Percentiles rank a stretch among this genome's conserved stretches.
phyloP scores from a whole-genome alignment of 2,329 filamentous ascomycete genomes.

The Talaromyces sp. region DNA sequence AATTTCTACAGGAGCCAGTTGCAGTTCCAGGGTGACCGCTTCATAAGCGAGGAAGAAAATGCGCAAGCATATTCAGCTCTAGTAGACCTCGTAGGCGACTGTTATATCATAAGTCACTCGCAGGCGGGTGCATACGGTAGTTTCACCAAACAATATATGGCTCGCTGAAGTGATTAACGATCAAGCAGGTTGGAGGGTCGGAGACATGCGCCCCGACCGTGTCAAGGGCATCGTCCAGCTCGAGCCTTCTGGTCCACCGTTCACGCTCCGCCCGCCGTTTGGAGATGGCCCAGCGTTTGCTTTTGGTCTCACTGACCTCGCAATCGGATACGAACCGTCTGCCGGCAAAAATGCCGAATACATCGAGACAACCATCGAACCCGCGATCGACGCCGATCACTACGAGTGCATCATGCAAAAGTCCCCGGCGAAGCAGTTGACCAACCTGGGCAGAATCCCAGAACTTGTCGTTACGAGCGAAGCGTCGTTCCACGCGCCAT shows the following conservation, averaged over 20 bases:
- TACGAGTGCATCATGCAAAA: conserved; percentile 36
- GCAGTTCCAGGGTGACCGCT: conserved; percentile 10
- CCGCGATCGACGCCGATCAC: not conserved
- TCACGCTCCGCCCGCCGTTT: conserved; percentile 12
- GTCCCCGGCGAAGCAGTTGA: conserved; percentile 39
- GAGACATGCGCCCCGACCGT: conserved; percentile 45
- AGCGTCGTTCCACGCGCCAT: conserved; percentile 50
- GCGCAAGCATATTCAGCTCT: conserved; percentile 18
- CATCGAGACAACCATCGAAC: conserved; percentile 5
- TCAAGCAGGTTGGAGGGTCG: conserved; percentile 41
- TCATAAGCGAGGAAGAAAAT: conserved; percentile 14
- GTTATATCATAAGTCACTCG: conserved; percentile 43
- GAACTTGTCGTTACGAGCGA: conserved; percentile 49
- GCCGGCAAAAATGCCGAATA: conserved; percentile 12
- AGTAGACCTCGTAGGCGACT: conserved; percentile 19
- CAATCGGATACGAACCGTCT: conserved; percentile 13
- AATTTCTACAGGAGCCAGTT: conserved; percentile 17
- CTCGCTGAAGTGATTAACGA: not conserved
- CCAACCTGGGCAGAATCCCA: conserved; percentile 45
- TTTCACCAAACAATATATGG: not conserved
- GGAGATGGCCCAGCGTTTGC: conserved; percentile 10
- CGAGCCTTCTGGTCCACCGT: conserved; percentile 50
- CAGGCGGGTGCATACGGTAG: conserved; percentile 37
- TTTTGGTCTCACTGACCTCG: conserved; percentile 19
- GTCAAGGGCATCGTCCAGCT: conserved; percentile 48